Base-by-base conservation (phyloP, 1,284 basidiomycete genomes). In the Takashimella tepidaria region DNA sequence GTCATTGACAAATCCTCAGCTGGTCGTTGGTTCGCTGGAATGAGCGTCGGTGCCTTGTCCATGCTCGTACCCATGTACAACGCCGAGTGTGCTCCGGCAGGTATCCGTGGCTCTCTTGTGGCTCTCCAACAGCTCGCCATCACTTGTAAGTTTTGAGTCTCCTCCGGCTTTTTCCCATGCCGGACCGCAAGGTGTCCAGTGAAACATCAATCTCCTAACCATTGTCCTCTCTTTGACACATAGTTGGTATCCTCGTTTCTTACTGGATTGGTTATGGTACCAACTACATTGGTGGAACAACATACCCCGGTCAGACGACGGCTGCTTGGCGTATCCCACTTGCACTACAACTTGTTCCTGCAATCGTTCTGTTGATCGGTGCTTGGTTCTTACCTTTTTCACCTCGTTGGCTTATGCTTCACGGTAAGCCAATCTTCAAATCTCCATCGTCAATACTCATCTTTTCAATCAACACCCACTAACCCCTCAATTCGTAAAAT, bases 231-330 rank as follows among this genome's bases (percentile, higher is more conserved):
- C n/a, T n/a, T n/a, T n/a, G n/a, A n/a, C n/a, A n/a, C n/a, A 49
- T 42, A 16, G 13, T 64, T 23, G 64, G 64, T 40, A 66, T 66
- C 53, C 58, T 66, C 42, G 48, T 76, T 21, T 85, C 84, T n/a
- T 89, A 87, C 78, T 89, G 87, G 86, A 87, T 88, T 62, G 85
- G 62, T 16, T 75, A 72, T 55, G 85, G 74, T 41, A 87, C 86
- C 37, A 87, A 87, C 72, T 85, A 69, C 58, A 74, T 77, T 47
- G 73, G 72, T 20, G 73, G 75, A 13, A 73, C 73, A 22, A 48
- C 43, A 6, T 54, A 13, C 46, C 27, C 46, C 6, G 41, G 51
- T 24, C 23, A 52, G 49, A 50, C 54, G 37, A 47, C 48, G 5
- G 47, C 47, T 2, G 31, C 31, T 37, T 37, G 31, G 31, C 79